Conservation (phyloP, 257 asterid species). For the Scutellaria barbata region DNA sequence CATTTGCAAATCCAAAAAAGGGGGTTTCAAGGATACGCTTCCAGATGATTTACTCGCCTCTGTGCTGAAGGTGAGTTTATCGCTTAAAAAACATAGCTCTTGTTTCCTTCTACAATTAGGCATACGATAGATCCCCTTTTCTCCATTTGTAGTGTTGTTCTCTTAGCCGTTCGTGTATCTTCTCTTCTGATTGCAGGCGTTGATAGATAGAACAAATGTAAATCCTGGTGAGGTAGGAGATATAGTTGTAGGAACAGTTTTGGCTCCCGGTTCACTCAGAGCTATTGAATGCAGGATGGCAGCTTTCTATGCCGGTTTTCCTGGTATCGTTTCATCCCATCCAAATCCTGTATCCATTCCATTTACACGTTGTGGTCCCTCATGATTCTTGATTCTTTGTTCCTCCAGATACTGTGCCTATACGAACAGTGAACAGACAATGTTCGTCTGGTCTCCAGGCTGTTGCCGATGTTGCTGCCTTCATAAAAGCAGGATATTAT, state of each 20-base stretch:
- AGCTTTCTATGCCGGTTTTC: conserved; percentile 91
- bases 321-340: conserved; percentile 52
- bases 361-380: conserved; percentile 15
- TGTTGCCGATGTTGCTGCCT: conserved; percentile 95
- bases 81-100: not conserved
- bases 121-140: not conserved
- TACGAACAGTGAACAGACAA: conserved; percentile 90
- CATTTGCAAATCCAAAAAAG: conserved; percentile 79
- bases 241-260: conserved; percentile 88
- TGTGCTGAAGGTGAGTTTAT: conserved; percentile 70
- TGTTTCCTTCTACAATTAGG: not conserved
- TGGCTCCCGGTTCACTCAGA: conserved; percentile 87
- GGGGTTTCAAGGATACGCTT: conserved; percentile 90
- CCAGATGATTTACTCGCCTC: conserved; percentile 94
- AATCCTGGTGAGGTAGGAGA: conserved; percentile 90
- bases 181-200: conserved; percentile 50
- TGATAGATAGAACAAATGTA: conserved; percentile 70
- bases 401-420: conserved; percentile 71
- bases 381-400: conserved; percentile 4
- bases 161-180: not conserved
- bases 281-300: conserved; percentile 93
- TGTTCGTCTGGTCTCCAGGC: conserved; percentile 97
- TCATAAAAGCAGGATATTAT: conserved; percentile 85
- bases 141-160: not conserved
- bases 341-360: not conserved